Conservation (phyloP, 179 eudicot species). For the Amaranthus tricolor region DNA sequence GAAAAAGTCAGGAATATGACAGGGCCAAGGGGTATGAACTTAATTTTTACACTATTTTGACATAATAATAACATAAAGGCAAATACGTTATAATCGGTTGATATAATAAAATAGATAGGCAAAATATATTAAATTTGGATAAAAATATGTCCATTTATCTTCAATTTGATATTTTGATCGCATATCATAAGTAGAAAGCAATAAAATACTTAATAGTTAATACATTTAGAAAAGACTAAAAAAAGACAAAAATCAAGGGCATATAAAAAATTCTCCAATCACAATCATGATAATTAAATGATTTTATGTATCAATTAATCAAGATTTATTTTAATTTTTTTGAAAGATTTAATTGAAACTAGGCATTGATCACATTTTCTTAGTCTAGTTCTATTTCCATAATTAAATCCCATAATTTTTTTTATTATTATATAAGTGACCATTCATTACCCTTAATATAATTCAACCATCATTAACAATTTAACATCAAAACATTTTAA, state of each 20-base stretch:
- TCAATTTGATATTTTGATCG: no score
- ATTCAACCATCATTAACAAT: neutral
- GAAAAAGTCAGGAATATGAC: no score
- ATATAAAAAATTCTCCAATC: neutral
- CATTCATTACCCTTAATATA: neutral
- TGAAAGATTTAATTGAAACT: neutral
- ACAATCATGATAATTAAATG: neutral
- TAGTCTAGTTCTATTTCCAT: slow-evolving; percentile 5
- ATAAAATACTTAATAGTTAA: neutral
- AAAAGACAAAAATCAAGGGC: neutral
- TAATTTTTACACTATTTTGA: no score
- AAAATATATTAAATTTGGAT: no score
- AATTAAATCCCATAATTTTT: slow-evolving; percentile 2
- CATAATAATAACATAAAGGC: no score
- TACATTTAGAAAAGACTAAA: neutral
- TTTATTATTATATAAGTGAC: neutral
- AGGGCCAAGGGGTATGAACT: no score
- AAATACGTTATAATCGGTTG: no score
- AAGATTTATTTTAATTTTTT: neutral
- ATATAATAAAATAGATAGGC: no score
- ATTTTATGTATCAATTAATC: slow-evolving; percentile 1
- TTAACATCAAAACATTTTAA: neutral
- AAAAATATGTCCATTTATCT: no score
- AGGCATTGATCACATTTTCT: neutral
- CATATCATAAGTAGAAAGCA: no score